Percentiles rank a stretch among this genome's conserved stretches.
Evolutionary conservation across 768 basidiomycete genomes (phyloP).

Genomic region (Coprinopsis sp.): DNA sequence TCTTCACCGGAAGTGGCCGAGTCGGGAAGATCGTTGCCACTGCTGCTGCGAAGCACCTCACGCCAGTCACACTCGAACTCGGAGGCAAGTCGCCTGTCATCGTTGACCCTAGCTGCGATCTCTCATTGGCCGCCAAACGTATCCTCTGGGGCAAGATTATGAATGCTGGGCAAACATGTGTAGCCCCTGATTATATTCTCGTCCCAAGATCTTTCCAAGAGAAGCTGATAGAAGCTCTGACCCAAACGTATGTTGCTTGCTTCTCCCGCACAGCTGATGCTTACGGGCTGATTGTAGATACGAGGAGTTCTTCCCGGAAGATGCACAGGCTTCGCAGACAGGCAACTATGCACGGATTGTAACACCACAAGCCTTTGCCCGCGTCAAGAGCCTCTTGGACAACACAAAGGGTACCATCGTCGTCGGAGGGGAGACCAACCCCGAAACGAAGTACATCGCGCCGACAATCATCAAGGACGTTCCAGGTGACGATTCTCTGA

Average conservation of each 20-base stretch:
- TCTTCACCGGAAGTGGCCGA: constrained; percentile 62
- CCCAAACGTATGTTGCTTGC: constrained; percentile 32
- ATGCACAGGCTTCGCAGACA: constrained; percentile 39
- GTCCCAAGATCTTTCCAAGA: constrained; percentile 43
- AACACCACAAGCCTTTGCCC: constrained; percentile 39
- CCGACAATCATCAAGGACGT: constrained; percentile 72
- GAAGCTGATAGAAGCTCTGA: constrained; percentile 39
- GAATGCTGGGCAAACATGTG: constrained; percentile 76
- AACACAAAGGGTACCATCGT: constrained; percentile 61
- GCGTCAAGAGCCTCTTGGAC: constrained; percentile 60
- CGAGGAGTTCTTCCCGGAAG: constrained; percentile 51
- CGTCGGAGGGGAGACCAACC: constrained; percentile 59
- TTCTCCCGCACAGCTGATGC: neutral
- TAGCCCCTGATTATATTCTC: constrained; percentile 56
- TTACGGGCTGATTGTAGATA: neutral
- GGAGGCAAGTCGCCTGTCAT: constrained; percentile 70
- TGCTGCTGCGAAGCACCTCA: constrained; percentile 74
- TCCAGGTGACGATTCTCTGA: constrained; percentile 58
- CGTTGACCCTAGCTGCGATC: constrained; percentile 64
- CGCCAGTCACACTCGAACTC: constrained; percentile 53
- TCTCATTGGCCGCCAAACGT: constrained; percentile 61
- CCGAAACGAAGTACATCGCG: constrained; percentile 56
- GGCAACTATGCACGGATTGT: constrained; percentile 44
- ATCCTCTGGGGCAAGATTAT: constrained; percentile 78
- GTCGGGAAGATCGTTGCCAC: constrained; percentile 64